Conservation (phyloP, 2,329 filamentous ascomycete species). For the Sclerotinia trifoliorum region DNA sequence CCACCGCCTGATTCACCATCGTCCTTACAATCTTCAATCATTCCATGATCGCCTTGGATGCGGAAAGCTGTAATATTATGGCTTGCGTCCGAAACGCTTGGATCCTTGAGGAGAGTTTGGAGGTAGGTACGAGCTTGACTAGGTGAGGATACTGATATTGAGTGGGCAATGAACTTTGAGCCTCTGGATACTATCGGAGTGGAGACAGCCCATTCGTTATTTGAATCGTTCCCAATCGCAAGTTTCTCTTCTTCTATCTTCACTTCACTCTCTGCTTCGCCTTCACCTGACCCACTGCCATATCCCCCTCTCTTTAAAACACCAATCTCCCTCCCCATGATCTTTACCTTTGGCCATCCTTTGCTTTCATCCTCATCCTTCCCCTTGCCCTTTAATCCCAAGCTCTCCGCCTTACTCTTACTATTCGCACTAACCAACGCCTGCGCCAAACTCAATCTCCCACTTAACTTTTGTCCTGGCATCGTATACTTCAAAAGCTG, state of each 20-base stretch:
- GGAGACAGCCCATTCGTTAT: conserved; percentile 50
- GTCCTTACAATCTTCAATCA: conserved; percentile 43
- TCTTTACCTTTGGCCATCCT: conserved; percentile 61
- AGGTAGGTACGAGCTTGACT: conserved; percentile 47
- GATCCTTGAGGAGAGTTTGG: conserved; percentile 50
- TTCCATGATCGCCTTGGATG: conserved; percentile 28
- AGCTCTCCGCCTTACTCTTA: conserved; percentile 55
- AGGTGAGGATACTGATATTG: conserved; percentile 44
- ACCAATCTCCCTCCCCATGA: conserved; percentile 71
- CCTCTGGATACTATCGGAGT: conserved; percentile 51
- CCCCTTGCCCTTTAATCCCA: conserved; percentile 20
- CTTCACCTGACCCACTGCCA: conserved; percentile 23
- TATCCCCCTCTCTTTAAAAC: conserved; percentile 79
- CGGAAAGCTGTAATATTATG: conserved; percentile 50
- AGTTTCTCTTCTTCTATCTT: conserved; percentile 10
- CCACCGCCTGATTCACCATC: conserved; percentile 63
- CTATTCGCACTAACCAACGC: conserved; percentile 82
- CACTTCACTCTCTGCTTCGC: conserved; percentile 13
- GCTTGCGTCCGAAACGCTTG: conserved; percentile 52
- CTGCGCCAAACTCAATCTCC: conserved; percentile 77
- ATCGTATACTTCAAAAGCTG: conserved; percentile 75
- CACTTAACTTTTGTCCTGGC: conserved; percentile 83
- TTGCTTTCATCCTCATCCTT: conserved; percentile 19
- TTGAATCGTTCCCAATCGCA: background rate
- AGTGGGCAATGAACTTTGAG: conserved; percentile 59